Conservation (phyloP, 495 filamentous ascomycete genomes). For the Mycothermus thermophilus region DNA sequence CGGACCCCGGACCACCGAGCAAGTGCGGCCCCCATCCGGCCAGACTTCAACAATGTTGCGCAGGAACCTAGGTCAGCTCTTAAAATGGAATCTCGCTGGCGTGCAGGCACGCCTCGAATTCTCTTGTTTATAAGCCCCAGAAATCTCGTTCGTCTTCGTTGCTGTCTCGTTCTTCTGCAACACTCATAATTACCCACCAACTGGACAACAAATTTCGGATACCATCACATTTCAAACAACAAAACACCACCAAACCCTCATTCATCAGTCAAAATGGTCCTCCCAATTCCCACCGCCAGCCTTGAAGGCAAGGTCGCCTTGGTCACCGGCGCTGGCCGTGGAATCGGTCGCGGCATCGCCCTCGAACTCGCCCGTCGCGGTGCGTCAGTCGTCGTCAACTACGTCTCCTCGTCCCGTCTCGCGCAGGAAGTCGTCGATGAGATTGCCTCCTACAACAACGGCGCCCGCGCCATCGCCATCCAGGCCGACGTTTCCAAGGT, state of each 20-base stretch:
- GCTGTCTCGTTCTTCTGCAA: too few relatives aligned
- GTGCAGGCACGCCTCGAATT: too few relatives aligned
- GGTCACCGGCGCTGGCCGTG: slow-evolving; percentile 57
- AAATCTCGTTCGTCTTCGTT: too few relatives aligned
- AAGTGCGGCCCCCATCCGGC: not conserved
- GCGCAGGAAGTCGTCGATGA: slow-evolving; percentile 50
- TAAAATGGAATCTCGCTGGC: too few relatives aligned
- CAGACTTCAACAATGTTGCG: too few relatives aligned
- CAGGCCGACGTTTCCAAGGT: slow-evolving; percentile 62
- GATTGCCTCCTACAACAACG: slow-evolving; percentile 25
- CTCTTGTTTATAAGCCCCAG: too few relatives aligned
- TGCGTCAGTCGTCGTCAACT: slow-evolving; percentile 65
- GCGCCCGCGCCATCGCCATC: slow-evolving; percentile 51
- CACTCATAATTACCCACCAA: too few relatives aligned
- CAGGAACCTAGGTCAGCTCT: too few relatives aligned
- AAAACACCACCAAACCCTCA: too few relatives aligned
- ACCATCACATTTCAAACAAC: too few relatives aligned
- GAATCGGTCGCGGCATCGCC: slow-evolving; percentile 63
- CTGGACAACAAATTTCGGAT: too few relatives aligned
- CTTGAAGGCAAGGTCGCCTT: slow-evolving; percentile 58
- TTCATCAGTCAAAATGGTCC: slow-evolving; percentile 21
- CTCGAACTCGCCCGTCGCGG: slow-evolving; percentile 62
- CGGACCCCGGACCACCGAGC: slow-evolving; percentile 3
- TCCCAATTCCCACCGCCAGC: slow-evolving; percentile 23
- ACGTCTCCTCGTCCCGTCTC: slow-evolving; percentile 45